Conservation (phyloP, 2,329 filamentous ascomycete genomes). For the Truncatella angustata region DNA sequence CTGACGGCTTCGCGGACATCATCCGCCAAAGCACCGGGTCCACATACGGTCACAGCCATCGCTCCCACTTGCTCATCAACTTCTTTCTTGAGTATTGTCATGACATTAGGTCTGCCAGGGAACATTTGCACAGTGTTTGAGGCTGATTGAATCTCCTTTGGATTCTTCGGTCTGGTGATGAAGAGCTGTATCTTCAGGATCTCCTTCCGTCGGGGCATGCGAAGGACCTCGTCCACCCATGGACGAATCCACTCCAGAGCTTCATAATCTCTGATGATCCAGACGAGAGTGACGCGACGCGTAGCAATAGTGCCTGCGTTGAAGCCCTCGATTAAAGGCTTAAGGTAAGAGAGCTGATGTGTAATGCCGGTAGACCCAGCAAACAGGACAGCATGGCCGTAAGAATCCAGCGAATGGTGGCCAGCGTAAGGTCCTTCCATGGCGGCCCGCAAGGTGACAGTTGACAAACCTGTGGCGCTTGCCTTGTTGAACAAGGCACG, state of each 20-base stretch:
- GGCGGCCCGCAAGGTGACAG: conserved; percentile 66
- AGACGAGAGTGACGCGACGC: conserved; percentile 78
- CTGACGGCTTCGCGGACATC: conserved; percentile 71
- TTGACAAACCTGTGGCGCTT: conserved; percentile 46
- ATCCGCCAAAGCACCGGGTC: conserved; percentile 71
- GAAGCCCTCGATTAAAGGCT: conserved; percentile 70
- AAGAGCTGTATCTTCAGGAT: conserved; percentile 85
- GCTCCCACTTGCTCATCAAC: conserved; percentile 79
- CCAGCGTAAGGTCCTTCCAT: conserved; percentile 89
- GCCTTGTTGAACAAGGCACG: conserved; percentile 75
- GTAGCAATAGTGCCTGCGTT: conserved; percentile 73
- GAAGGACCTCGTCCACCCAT: conserved; percentile 74
- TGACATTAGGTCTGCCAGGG: conserved; percentile 81
- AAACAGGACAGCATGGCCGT: conserved; percentile 87
- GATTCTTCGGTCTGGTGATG: conserved; percentile 81
- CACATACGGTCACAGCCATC: conserved; percentile 83
- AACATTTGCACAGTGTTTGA: conserved; percentile 87
- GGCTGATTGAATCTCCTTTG: conserved; percentile 75
- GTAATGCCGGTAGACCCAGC: conserved; percentile 94
- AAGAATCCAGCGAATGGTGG: conserved; percentile 83
- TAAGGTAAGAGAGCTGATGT: conserved; percentile 86
- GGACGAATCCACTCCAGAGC: conserved; percentile 91
- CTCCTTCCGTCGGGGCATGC: conserved; percentile 77
- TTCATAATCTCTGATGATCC: conserved; percentile 88
- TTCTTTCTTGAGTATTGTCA: conserved; percentile 77